Base-by-base conservation (phyloP, 768 basidiomycete species). In the Brasilioporus rufonigricans region DNA sequence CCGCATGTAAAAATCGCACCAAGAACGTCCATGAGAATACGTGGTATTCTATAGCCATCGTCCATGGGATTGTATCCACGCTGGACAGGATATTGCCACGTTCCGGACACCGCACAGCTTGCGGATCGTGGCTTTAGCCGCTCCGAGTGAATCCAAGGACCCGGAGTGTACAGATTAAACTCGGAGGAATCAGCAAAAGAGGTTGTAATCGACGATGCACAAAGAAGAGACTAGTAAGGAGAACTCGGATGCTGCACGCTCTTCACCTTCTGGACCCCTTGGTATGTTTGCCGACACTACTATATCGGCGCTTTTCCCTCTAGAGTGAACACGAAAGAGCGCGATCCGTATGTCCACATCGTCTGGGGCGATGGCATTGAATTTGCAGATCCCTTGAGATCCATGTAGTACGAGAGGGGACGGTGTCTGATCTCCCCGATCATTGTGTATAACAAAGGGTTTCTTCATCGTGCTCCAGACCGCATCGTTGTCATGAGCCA, bases 401-500 rank as follows among this genome's bases (percentile, higher is more conserved):
- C 97, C 96, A 29, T 63, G 67, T 24, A 97, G 80, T 36, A 84
- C 65, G 55, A 83, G 76, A 1, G 85, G 83, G 33, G 77, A 72
- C 4, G 86, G 85, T 1, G 84, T 88, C 11, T 63, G 56, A 61
- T 80, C 80, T 26, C 73, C 72, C 61, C 72, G 66, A 60, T 73
- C 67, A 63, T 82, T 77, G 50, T 68, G 64, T 32, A 78, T 57
- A 4, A 74, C 63, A n/a, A 58, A 53, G 26, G 83, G 69, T 3
- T 65, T 67, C 19, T 77, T 55, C 19, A 93, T 77, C 23, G 56
- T 66, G 11, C 75, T 72, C 11, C 77, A 77, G 39, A 71, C 59
- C 7, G 96, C 91, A 23, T 80, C 75, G 66, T 97, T 98, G 73
- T 98, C 97, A 63, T 96, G 85, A 13, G 94, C 95, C 41, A 98